Conservation (phyloP, 352 stramenopile species). For the Pythium monospermum region DNA sequence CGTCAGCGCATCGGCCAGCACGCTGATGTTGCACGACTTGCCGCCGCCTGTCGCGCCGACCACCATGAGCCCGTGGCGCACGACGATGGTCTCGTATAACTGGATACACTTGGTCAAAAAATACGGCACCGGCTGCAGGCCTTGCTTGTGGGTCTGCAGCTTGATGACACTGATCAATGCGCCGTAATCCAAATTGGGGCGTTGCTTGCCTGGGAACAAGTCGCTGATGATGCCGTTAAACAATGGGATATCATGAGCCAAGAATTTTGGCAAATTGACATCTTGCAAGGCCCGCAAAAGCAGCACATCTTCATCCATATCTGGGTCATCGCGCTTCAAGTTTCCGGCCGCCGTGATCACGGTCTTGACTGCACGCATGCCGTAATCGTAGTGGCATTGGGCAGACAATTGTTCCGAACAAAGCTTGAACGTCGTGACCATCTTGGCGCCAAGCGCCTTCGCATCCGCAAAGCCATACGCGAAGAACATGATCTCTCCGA, state of each 20-base stretch:
- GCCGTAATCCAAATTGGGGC: constrained; percentile 84
- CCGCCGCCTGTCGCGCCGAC: constrained; percentile 89
- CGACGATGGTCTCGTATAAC: constrained; percentile 93
- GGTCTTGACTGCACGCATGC: constrained; percentile 88
- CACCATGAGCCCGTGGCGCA: constrained; percentile 95
- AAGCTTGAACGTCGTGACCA: constrained; percentile 88
- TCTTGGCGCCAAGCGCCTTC: constrained; percentile 62
- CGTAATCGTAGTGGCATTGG: constrained; percentile 90
- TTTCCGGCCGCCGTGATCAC: constrained; percentile 87
- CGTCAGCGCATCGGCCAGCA: constrained; percentile 87
- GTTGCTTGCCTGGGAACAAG: constrained; percentile 90
- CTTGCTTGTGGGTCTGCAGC: constrained; percentile 72
- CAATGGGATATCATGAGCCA: constrained; percentile 92
- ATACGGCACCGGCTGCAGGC: constrained; percentile 86
- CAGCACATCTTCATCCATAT: constrained; percentile 92
- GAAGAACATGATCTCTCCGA: constrained; percentile 91
- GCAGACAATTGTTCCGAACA: constrained; percentile 87
- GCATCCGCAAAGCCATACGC: constrained; percentile 75
- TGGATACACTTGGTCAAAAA: constrained; percentile 95
- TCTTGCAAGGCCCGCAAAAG: constrained; percentile 93
- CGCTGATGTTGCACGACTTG: constrained; percentile 89
- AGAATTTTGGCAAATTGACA: constrained; percentile 95
- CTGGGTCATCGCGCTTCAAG: constrained; percentile 87
- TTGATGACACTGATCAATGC: constrained; percentile 89
- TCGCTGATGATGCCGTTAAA: constrained; percentile 96